Conservation (phyloP, 176 grass and related monocot genomes). For the Stipa capillata region DNA sequence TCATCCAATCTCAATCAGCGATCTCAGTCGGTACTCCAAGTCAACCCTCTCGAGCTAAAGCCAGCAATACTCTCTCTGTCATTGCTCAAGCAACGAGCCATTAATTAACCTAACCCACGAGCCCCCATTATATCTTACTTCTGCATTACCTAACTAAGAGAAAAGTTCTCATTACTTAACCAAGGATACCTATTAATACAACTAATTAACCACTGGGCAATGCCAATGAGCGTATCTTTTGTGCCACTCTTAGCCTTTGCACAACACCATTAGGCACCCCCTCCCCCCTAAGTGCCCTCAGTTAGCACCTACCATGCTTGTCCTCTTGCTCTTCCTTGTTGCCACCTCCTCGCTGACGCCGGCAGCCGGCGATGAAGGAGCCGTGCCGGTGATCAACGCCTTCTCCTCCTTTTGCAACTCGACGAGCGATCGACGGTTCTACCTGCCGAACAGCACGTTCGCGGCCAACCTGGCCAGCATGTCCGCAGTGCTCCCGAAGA, state of each 20-base stretch:
- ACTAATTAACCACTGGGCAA: not conserved
- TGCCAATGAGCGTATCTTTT: not conserved
- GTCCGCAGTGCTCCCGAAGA: not conserved
- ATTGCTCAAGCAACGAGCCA: not conserved
- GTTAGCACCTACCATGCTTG: conserved; percentile 11
- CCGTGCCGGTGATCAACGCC: conserved; percentile 18
- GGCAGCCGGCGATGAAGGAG: not conserved
- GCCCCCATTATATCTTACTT: not conserved
- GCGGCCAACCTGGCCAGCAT: conserved; percentile 28
- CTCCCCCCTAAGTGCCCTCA: not conserved
- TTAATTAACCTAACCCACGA: not conserved
- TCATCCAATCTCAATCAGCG: not conserved
- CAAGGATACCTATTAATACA: not conserved
- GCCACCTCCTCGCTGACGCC: not conserved
- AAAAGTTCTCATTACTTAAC: not conserved
- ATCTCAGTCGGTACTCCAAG: not conserved
- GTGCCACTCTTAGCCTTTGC: not conserved
- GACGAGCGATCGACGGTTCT: not conserved
- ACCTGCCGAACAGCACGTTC: conserved; percentile 30
- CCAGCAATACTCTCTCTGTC: conserved; percentile 7
- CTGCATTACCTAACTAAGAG: too few relatives aligned
- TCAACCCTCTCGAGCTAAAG: conserved; percentile 14
- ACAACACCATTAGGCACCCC: not conserved
- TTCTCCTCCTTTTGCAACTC: conserved; percentile 18
- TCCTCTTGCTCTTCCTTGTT: conserved; percentile 21